These are phyloP conservation scores for Hsuehochloa calcarea DNA, from an alignment of 176 grass and related monocot species.

Conservation along the genomic window DNA sequence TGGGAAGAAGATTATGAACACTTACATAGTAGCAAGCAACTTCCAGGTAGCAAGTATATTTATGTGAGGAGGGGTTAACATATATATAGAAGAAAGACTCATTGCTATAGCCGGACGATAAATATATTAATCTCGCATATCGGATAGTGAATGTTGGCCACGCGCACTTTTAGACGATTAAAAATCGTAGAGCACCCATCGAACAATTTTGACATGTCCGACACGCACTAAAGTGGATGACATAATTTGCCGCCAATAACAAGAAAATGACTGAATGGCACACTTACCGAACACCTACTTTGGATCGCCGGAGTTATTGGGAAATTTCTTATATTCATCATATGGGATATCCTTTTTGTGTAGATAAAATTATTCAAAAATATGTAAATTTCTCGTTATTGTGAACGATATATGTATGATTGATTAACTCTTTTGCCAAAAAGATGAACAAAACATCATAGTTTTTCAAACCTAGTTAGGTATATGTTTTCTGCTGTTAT, in stretches of 20 bases:
- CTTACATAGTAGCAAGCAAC: background rate
- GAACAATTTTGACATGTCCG: background rate
- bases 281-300: background rate
- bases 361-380: background rate
- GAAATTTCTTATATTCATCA: background rate
- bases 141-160: background rate
- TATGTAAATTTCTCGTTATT: background rate
- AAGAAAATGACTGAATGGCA: background rate
- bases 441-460: too few relatives aligned
- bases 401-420: background rate
- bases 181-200: background rate
- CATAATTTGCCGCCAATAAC: background rate
- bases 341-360: background rate
- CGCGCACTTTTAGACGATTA: background rate
- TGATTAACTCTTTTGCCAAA: background rate
- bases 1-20: background rate
- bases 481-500: background rate
- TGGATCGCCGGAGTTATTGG: background rate
- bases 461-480: background rate
- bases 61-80: background rate
- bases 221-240: background rate
- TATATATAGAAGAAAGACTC: background rate
- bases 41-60: background rate
- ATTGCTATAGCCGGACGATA: background rate
- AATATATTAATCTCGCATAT: background rate